phyloP scores from a whole-genome alignment of 768 basidiomycete genomes.

The Suillus discolor region DNA sequence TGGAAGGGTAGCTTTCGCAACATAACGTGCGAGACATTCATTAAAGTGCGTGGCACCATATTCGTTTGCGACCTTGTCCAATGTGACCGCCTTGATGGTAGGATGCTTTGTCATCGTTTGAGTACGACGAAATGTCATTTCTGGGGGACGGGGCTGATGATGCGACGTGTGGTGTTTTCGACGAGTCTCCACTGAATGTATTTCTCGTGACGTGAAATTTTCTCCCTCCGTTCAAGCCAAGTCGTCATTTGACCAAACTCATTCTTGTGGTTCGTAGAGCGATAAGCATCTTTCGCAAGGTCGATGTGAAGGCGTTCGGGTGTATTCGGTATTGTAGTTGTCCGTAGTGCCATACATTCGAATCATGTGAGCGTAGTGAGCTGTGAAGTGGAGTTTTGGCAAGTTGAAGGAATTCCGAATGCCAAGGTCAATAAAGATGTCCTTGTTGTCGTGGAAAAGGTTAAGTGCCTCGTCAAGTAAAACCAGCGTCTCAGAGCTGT shows the following conservation, averaged over 20 bases:
- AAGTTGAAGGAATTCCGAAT: background rate
- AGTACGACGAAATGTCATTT: background rate
- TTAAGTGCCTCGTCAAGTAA: background rate
- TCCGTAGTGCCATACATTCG: too few species aligned
- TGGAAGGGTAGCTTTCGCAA: background rate
- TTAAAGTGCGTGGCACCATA: background rate
- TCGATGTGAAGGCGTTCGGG: too few species aligned
- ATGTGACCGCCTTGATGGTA: background rate
- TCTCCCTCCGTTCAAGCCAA: background rate
- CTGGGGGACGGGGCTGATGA: background rate
- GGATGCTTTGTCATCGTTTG: background rate
- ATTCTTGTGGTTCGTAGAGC: background rate
- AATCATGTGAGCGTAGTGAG: background rate
- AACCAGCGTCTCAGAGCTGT: background rate
- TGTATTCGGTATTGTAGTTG: too few species aligned
- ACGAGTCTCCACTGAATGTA: background rate
- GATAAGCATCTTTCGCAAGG: too few species aligned
- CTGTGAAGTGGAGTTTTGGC: background rate
- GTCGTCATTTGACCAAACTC: background rate
- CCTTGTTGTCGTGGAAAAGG: background rate
- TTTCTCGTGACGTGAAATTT: background rate
- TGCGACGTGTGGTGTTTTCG: background rate
- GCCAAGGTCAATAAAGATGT: background rate
- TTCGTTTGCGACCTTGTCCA: background rate
- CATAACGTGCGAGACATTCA: background rate